A percentile compares a stretch with the other conserved stretches of the same genome.
Evolutionary conservation across 2,329 filamentous ascomycete species (phyloP).

Genomic region (Ophiostoma pallidulum): DNA sequence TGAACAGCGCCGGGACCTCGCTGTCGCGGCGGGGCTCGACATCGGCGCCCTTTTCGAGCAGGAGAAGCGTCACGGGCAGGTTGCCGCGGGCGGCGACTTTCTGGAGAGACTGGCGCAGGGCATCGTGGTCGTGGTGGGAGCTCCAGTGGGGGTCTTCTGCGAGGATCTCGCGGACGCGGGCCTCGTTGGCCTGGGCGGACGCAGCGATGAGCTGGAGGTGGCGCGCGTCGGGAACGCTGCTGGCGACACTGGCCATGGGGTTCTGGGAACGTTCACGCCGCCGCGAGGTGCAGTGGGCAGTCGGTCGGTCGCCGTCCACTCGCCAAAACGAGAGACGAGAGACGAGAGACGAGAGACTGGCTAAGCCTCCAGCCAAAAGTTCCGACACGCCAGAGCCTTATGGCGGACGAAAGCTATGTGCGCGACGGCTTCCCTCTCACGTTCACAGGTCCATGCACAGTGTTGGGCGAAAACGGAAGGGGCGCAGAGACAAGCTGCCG

Average conservation of each 20-base stretch:
- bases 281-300: no score
- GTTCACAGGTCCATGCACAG: not conserved
- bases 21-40: constrained; percentile 26
- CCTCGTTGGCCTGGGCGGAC: constrained; percentile 29
- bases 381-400: not conserved
- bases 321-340: no score
- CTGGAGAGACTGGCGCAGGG: constrained; percentile 29
- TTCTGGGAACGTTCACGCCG: no score
- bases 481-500: not conserved
- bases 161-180: constrained; percentile 27
- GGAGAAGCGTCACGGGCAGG: constrained; percentile 26
- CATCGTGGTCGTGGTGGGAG: constrained; percentile 25
- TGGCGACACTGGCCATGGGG: constrained; percentile 25
- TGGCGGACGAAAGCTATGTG: not conserved
- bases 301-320: no score
- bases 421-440: not conserved
- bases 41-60: constrained; percentile 31
- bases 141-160: constrained; percentile 27
- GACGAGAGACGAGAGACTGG: no score
- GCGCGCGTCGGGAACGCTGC: constrained; percentile 29
- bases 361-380: no score
- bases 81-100: constrained; percentile 29
- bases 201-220: constrained; percentile 29
- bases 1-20: constrained; percentile 28
- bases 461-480: not conserved